phyloP scores from a whole-genome alignment of 768 basidiomycete species.

The Favolaschia claudopus region DNA sequence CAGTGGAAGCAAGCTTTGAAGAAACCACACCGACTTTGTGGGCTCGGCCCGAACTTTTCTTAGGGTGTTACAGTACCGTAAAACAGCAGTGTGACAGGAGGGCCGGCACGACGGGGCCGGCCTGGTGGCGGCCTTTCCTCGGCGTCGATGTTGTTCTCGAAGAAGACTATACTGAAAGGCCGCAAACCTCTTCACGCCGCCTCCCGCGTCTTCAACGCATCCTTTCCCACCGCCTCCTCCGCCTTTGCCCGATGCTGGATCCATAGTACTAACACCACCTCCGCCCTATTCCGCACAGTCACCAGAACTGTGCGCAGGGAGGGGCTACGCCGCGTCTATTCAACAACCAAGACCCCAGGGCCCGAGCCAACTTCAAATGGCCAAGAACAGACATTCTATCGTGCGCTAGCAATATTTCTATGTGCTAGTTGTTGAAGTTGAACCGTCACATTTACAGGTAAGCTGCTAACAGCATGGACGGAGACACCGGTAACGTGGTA shows the following conservation, averaged over 20 bases:
- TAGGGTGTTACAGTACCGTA: too few species aligned
- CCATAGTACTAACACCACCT: slow-evolving; percentile 60
- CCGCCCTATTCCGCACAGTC: slow-evolving; percentile 45
- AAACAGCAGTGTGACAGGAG: too few species aligned
- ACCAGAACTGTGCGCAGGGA: slow-evolving; percentile 26
- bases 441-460: slow-evolving; percentile 53
- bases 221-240: slow-evolving; percentile 54
- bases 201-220: slow-evolving; percentile 59
- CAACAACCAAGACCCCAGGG: slow-evolving; percentile 22
- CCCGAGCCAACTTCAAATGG: slow-evolving; percentile 29
- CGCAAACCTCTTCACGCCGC: slow-evolving; percentile 65
- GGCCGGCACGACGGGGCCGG: too few species aligned
- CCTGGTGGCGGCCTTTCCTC: too few species aligned
- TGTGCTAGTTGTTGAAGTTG: background rate
- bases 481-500: slow-evolving; percentile 95
- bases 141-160: slow-evolving; percentile 56
- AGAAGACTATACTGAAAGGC: slow-evolving; percentile 59
- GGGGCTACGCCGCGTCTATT: slow-evolving; percentile 21
- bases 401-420: slow-evolving; percentile 43
- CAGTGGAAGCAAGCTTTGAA: too few species aligned
- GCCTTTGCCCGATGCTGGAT: slow-evolving; percentile 61
- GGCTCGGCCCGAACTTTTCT: too few species aligned
- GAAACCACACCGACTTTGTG: too few species aligned
- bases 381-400: slow-evolving; percentile 56
- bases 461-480: slow-evolving; percentile 79